Evolutionary conservation across 2,329 filamentous ascomycete species (phyloP).

Genomic region (Fusarium sp.): DNA sequence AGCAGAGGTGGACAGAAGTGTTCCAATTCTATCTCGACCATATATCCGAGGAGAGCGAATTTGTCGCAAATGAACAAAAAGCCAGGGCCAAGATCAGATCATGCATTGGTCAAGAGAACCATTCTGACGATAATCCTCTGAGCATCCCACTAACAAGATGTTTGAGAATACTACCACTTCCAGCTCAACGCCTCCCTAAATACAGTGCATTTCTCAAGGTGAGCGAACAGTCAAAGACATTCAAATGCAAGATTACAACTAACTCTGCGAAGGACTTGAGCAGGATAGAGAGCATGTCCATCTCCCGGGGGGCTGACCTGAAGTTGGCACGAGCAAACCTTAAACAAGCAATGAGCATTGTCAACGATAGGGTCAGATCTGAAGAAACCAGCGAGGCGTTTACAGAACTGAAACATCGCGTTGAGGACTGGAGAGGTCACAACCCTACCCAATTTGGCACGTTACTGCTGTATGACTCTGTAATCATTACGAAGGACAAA

Average conservation of each 20-base stretch:
- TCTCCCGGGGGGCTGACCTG: not conserved
- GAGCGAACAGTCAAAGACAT: not conserved
- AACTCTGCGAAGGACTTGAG: not conserved
- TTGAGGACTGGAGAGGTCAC: not conserved
- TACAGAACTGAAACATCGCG: not conserved
- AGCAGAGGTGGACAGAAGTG: not conserved
- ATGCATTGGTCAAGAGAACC: not conserved
- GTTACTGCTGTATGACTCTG: not conserved
- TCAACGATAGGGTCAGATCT: not conserved
- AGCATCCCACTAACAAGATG: not conserved
- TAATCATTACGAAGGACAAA: not conserved
- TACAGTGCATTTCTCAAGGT: not conserved
- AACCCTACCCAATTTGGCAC: not conserved
- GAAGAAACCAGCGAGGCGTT: not conserved
- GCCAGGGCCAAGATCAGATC: not conserved
- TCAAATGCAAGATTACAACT: not conserved
- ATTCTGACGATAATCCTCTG: not conserved
- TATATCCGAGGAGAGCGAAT: not conserved
- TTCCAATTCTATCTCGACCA: not conserved
- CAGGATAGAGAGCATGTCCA: not conserved
- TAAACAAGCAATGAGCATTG: not conserved
- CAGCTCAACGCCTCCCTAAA: not conserved
- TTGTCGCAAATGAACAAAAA: not conserved
- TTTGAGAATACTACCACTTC: not conserved
- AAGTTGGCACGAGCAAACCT: not conserved